Evolutionary conservation across 2,329 filamentous ascomycete species (phyloP), one percentile per base, ranked within the genome.

Genomic region (Tolypocladium endophyticum): DNA sequence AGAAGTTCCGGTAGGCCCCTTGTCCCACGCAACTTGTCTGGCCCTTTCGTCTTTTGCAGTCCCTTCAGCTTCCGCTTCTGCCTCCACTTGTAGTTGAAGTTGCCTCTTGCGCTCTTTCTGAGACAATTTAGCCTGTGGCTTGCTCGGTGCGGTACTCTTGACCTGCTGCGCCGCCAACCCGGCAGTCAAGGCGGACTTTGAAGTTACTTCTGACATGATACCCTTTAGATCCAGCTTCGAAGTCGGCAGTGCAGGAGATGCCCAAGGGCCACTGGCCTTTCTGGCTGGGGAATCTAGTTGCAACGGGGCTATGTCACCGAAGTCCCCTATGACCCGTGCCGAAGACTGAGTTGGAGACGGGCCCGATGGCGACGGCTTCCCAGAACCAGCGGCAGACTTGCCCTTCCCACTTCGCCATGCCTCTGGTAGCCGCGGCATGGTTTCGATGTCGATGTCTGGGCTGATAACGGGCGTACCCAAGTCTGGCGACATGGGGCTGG

Each of bases 91-190:
- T 62, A 85, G 81, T 67, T 91, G 87, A 66, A 91, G 84, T 64
- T 92, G 84, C 69, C 84, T 89, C 75, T 96, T 97, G 28, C 92
- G 86, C 71, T 97, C 92, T 69, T 94, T 96, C 67, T 97, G 94
- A 0, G 92, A 96, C 65, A 96, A 74, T 70, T 90, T 96, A 0
- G 74, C 70, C 20, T 76, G 74, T 0, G 76, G 67, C 45, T 68
- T 72, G 68, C 79, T 56, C 60, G 69, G 59, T 59, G 66, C 28
- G n/a, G 71, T 60, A 23, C 79, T 75, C 58, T 74, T 79, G 9
- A 64, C 70, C 55, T 72, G 80, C 65, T 84, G 79, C 1, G 79
- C 80, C 6, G 79, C 80, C 14, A 86, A 68, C 5, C 79, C 80
- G 4, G 79, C 77, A 4, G 83, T 83, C 3, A 86, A 70, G 1